Percentiles rank a stretch among this genome's conserved stretches.
phyloP scores from a whole-genome alignment of 2,329 filamentous ascomycete genomes.

The Domatiomyces catenatus region DNA sequence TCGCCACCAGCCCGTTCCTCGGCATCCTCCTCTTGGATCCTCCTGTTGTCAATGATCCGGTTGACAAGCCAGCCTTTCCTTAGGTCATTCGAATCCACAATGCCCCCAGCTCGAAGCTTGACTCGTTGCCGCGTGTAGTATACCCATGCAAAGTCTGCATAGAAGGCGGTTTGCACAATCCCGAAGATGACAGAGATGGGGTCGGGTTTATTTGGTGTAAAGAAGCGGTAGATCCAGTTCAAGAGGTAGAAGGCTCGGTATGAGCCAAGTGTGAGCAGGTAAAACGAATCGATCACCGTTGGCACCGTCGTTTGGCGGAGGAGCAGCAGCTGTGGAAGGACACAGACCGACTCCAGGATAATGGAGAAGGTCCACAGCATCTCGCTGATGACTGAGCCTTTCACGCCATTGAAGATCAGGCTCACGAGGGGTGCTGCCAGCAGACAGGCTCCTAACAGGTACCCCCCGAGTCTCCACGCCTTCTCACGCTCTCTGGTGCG shows the following conservation, averaged over 20 bases:
- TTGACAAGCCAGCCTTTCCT: constrained; percentile 70
- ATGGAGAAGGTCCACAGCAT: constrained; percentile 77
- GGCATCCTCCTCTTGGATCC: constrained; percentile 18
- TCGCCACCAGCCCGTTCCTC: constrained; percentile 17
- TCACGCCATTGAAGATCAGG: constrained; percentile 49
- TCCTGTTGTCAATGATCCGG: constrained; percentile 44
- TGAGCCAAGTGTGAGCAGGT: constrained; percentile 70
- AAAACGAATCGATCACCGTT: constrained; percentile 93
- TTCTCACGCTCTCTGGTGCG: constrained; percentile 80
- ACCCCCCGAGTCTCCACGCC: constrained; percentile 78
- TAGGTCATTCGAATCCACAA: constrained; percentile 82
- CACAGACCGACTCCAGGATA: constrained; percentile 78
- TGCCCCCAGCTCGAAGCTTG: constrained; percentile 73
- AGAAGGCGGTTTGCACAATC: constrained; percentile 74
- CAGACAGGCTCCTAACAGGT: constrained; percentile 50
- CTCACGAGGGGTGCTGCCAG: constrained; percentile 57
- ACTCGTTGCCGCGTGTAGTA: constrained; percentile 88
- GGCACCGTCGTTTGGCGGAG: constrained; percentile 89
- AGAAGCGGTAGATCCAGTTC: constrained; percentile 69
- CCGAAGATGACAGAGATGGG: constrained; percentile 71
- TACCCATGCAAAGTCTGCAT: constrained; percentile 91
- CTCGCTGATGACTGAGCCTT: constrained; percentile 29
- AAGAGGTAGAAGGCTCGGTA: constrained; percentile 82
- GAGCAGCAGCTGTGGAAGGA: constrained; percentile 80
- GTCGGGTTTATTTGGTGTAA: constrained; percentile 32